phyloP scores from a whole-genome alignment of 768 basidiomycete species.

The Pisolithus sp. region DNA sequence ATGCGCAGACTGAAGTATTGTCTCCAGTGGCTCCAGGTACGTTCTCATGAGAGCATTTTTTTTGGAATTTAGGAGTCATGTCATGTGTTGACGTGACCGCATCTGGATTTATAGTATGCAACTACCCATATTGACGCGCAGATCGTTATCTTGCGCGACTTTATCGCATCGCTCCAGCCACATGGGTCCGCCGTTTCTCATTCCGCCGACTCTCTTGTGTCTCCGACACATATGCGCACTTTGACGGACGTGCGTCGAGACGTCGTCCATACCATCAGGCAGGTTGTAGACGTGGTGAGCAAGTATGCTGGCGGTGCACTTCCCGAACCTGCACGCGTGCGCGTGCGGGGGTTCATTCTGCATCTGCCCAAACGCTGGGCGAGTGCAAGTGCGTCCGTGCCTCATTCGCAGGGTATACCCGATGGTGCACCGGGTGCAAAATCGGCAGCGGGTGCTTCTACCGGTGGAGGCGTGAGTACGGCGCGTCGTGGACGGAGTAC shows the following conservation, averaged over 20 bases:
- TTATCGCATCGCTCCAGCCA: conserved; percentile 63
- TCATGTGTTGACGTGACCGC: not conserved
- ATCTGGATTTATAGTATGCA: conserved; percentile 53
- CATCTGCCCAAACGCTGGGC: conserved; percentile 82
- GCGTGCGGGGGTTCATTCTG: conserved; percentile 72
- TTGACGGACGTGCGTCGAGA: conserved; percentile 70
- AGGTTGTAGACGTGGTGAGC: conserved; percentile 82
- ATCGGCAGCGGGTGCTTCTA: conserved; percentile 31
- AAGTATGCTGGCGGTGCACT: conserved; percentile 83
- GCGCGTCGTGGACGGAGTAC: conserved; percentile 13
- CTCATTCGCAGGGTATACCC: conserved; percentile 12
- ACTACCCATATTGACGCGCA: conserved; percentile 84
- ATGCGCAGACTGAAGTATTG: conserved; percentile 83
- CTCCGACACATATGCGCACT: conserved; percentile 54
- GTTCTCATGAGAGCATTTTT: conserved; percentile 15
- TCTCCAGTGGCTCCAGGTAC: conserved; percentile 80
- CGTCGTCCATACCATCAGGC: conserved; percentile 82
- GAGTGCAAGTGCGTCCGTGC: conserved; percentile 27
- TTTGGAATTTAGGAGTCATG: too few species aligned
- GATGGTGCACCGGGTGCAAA: conserved; percentile 28
- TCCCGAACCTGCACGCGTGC: conserved; percentile 73
- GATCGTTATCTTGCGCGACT: conserved; percentile 76
- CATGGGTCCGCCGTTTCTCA: conserved; percentile 18
- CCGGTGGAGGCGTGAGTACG: conserved; percentile 13
- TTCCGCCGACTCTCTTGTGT: conserved; percentile 28